Conservation (phyloP, 106 monocot species). For the Allium cepa region DNA sequence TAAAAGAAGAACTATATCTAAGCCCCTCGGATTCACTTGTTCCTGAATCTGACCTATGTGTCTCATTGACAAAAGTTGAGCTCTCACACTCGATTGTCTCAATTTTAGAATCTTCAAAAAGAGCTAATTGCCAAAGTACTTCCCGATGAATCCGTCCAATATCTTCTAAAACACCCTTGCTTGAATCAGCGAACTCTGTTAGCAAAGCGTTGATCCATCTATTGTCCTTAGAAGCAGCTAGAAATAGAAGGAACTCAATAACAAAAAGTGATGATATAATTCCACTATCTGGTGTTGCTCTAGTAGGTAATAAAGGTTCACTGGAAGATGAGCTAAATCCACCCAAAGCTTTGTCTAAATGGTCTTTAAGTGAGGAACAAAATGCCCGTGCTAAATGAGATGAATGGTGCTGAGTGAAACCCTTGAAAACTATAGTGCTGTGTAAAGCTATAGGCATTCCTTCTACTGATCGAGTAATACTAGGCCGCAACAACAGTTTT, state of each 20-base stretch:
- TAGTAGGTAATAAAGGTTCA: conserved; percentile 30
- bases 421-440: conserved; percentile 98
- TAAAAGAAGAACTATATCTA: conserved; percentile 60
- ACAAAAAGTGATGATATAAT: conserved; percentile 86
- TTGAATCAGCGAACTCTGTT: conserved; percentile 83
- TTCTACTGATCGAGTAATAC: conserved; percentile 90
- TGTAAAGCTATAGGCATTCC: conserved; percentile 98
- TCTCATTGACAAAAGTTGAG: conserved; percentile 31
- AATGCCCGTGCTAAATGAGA: conserved; percentile 76
- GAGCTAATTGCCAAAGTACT: conserved; percentile 84
- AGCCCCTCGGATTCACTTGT: conserved; percentile 52
- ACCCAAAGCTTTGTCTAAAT: conserved; percentile 63
- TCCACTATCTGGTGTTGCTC: conserved; percentile 25
- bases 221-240: conserved; percentile 91
- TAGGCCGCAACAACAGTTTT: conserved; percentile 76
- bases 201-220: conserved; percentile 91
- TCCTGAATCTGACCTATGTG: conserved; percentile 27
- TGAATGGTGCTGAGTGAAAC: conserved; percentile 96
- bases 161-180: conserved; percentile 81
- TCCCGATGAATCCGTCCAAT: conserved; percentile 85
- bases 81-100: conserved; percentile 31
- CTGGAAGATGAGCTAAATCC: conserved; percentile 44
- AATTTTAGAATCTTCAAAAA: conserved; percentile 75
- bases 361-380: conserved; percentile 64
- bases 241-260: conserved; percentile 92